Conservation (phyloP, 2,329 filamentous ascomycete genomes). For the Pestalotiopsis fici region DNA sequence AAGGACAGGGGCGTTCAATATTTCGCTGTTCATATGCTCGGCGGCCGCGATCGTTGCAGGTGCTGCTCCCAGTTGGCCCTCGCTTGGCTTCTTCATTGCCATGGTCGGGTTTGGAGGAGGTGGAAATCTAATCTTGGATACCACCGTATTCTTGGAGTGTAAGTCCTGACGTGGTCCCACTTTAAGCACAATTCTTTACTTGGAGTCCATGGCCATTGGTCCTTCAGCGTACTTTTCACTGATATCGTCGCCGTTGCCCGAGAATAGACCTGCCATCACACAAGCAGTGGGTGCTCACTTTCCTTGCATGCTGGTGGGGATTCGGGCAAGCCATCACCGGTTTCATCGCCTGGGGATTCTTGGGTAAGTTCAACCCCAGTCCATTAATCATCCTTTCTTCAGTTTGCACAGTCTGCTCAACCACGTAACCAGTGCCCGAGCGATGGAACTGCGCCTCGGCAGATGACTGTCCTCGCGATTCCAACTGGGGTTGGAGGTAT, state of each 20-base stretch:
- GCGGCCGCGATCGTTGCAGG: slow-evolving; percentile 66
- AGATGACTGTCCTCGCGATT: slow-evolving; percentile 38
- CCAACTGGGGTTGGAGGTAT: slow-evolving; percentile 54
- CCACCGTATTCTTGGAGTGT: slow-evolving; percentile 49
- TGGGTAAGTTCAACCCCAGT: slow-evolving; percentile 34
- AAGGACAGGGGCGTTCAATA: slow-evolving; percentile 58
- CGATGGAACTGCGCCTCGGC: slow-evolving; percentile 43
- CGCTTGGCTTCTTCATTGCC: slow-evolving; percentile 64
- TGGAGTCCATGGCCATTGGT: too few species aligned
- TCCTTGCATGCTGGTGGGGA: slow-evolving; percentile 60
- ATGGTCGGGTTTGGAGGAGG: slow-evolving; percentile 66
- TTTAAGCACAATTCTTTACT: too few species aligned
- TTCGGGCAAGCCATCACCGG: slow-evolving; percentile 48
- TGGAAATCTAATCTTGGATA: slow-evolving; percentile 65
- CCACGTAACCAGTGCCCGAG: slow-evolving; percentile 27
- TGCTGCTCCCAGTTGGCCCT: slow-evolving; percentile 65
- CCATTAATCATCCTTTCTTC: neutral
- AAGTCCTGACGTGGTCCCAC: neutral
- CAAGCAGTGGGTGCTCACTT: slow-evolving; percentile 65
- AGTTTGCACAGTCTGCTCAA: neutral
- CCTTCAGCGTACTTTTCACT: neutral
- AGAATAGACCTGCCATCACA: slow-evolving; percentile 37
- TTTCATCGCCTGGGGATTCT: slow-evolving; percentile 51
- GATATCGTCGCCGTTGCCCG: neutral
- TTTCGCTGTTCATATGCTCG: slow-evolving; percentile 63